Base-by-base conservation (phyloP, 345 rosid genomes). In the Cardamine chenopodiifolia region DNA sequence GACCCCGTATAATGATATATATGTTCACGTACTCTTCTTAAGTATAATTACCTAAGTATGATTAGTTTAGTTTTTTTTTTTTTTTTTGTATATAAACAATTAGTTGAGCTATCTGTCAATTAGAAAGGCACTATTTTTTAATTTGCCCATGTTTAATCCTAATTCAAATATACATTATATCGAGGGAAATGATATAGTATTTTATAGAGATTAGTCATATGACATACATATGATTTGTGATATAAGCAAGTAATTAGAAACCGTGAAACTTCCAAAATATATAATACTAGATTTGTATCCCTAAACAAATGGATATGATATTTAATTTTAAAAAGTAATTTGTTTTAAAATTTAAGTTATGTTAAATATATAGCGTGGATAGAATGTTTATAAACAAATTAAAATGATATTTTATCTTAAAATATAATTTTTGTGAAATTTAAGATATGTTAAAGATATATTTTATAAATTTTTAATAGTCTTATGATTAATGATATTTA, bases 11-110 rank as follows among this genome's bases (percentile, higher is more conserved):
- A 48, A 49, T 65, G 44, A 65, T 12, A 4, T 49, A 4, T 19
- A 49, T 19, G 3, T 19, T 18, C 2, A 1, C 18, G 18, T 15
- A 31, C 6, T 53, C 44, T 35, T 40, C 34, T 39, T 20, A 62
- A 18, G 62, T 20, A 60, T 48, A 29, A n/a, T 23, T 17, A 60
- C 35, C 26, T 18, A 60, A 35, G 49, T 44, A 60, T 71, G 50
- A 71, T 34, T 58, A 45, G 20, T n/a, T 44, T 44, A 6, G 48
- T 18, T 34, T 34, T 7, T 34, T 34, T 1, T 32, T 34, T 35
- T 35, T 5, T 28, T 34, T 35, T 35, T 35, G 39, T 35, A 35
- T 9, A 9, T n/a, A 13, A 4, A 40, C 18, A 42, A 15, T 42
- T 40, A 40, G 19, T 7, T 45, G 7, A 57, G 34, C 28, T 44